Evolutionary conservation across 78 protist genomes (phyloP), one percentile per base, ranked within the genome.

Genomic region (Ministeria vibrans): DNA sequence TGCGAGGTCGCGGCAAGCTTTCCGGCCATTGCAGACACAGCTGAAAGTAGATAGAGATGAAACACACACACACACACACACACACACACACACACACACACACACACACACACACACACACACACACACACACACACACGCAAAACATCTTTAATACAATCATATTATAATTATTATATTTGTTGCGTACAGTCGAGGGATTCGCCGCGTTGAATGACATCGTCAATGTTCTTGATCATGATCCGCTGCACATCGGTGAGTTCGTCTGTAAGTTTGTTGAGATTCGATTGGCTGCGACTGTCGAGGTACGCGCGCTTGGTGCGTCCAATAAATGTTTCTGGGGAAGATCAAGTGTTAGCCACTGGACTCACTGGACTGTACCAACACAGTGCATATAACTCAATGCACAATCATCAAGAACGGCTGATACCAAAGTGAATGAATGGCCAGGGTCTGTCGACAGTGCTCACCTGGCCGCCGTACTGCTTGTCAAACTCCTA

Each of bases 141-240:
- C 43, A 23, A 20, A 11, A 59, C 66, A 59, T 30, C 28, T 51
- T 51, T 51, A 51, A 51, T 18, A 51, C 59, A 22, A 51, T 22
- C 30, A 11, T 30, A 59, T 59, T 28, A 11, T 13, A 20, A 13
- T 28, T 32, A 64, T 32, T 9, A 43, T 2, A 43, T 6, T 3
- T 3, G n/a, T 22, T 6, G 59, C 82, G 15, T 82, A 80, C 89
- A 78, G 44, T 87, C 91, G n/a, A 92, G 61, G 45, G 71, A 63
- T 74, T 92, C 92, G 34, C 95, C 95, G 46, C 95, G 72, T 15
- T 87, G 90, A 22, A 92, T 78, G 34, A 92, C 88, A 39, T 92
- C 95, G 77, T 79, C 70, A 30, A 92, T 89, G 81, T 88, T 92
- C 32, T 82, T 80, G 13, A 85, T 75, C 95, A 92, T 92, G 79